These are phyloP conservation scores for Nissolia schottii DNA, from an alignment of 306 rosid species.

Conservation along the genomic window DNA sequence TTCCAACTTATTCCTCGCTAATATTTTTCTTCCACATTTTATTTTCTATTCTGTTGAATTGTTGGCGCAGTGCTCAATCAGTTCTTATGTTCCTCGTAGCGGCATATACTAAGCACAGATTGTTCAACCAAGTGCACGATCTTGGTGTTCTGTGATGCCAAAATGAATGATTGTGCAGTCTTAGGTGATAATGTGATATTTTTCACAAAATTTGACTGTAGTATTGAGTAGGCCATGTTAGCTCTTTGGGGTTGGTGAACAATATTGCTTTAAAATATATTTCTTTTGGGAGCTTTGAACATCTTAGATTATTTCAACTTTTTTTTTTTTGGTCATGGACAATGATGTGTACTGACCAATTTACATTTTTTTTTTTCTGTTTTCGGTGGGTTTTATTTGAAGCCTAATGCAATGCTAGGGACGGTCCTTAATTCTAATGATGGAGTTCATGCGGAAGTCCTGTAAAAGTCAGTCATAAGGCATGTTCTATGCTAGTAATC, in stretches of 20 bases:
- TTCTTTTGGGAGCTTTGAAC: not conserved
- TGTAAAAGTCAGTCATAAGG: conserved; percentile 49
- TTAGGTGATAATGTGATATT: no score
- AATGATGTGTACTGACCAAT: conserved; percentile 29
- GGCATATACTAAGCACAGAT: not conserved
- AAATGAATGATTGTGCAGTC: no score
- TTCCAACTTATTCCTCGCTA: not conserved
- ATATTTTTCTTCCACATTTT: not conserved
- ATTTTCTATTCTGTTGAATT: not conserved
- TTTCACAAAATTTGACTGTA: no score
- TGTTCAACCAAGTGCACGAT: conserved; percentile 16
- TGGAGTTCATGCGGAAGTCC: conserved; percentile 32
- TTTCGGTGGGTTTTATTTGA: conserved; percentile 28
- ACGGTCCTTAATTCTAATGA: conserved; percentile 38
- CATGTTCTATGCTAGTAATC: conserved; percentile 38
- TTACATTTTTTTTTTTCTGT: conserved; percentile 14
- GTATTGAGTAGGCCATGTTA: not conserved
- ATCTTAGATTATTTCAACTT: not conserved
- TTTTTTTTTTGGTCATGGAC: not conserved
- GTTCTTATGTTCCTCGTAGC: conserved; percentile 1
- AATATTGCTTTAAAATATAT: no score
- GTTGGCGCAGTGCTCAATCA: not conserved
- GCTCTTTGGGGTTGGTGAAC: no score
- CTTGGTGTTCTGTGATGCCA: not conserved
- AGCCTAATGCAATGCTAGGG: conserved; percentile 53